Base-by-base conservation (phyloP, 306 rosid species). In the Gastrolobium villosum region DNA sequence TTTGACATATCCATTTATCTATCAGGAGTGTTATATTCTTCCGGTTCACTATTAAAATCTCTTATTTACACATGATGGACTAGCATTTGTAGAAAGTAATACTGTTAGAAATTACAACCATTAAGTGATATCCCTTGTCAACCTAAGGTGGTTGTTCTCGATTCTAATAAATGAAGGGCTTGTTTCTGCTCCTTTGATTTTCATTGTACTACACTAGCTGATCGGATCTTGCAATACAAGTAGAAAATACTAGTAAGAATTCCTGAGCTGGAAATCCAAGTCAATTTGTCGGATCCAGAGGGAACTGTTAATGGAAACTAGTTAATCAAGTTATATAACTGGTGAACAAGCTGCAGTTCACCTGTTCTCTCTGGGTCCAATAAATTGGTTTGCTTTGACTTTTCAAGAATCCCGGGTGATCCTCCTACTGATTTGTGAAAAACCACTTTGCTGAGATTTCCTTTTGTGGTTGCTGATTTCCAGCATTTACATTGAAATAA, bases 361-460 rank as follows among this genome's bases (percentile, higher is more conserved):
- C 28, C 56, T 4, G 7, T 50, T 50, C 28, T 28, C 28, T 50
- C 56, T n/a, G 2, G 13, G 56, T 50, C 56, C 28, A 50, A 53
- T 31, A 14, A 14, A 7, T 53, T 53, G 59, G 32, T 20, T 26
- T 53, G 59, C 5, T 5, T 54, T 26, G 60, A 54, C 4, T 54
- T 54, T 54, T 54, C 35, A 54, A 54, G 60, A 54, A 54, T 54
- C 32, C 60, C 7, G 2, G 3, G 68, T 63, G 49, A 63, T 63
- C 39, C 44, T 37, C 30, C 37, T 37, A 63, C 31, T 15, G n/a
- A 8, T 34, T 59, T 34, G 43, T 59, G 26, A 4, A 11, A 5
- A 11, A 32, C 43, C 20, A 59, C 43, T 59, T 34, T 34, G 4
- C 65, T 59, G 40, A 59, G 65, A 1, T 36, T 62, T 62, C 67